Percentiles rank a stretch among this genome's conserved stretches.
These are phyloP conservation scores for Alectoria sarmentosa DNA, from an alignment of 495 filamentous ascomycete species.

Conservation along the genomic window DNA sequence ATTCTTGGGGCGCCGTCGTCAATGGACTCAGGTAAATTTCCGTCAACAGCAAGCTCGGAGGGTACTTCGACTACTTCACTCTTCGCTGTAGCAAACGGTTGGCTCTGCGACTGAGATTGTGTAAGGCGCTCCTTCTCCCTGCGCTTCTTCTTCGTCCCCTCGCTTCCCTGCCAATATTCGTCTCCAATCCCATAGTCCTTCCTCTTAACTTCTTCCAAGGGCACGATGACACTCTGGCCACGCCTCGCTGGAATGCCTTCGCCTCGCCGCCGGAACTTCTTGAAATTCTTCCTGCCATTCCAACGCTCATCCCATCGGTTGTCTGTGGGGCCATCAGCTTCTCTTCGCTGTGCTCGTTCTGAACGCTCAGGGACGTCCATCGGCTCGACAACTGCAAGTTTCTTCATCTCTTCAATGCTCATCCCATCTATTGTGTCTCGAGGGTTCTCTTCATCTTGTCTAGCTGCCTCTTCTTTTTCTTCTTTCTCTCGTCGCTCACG, in stretches of 20 bases:
- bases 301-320: constrained; percentile 82
- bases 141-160: constrained; percentile 31
- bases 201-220: constrained; percentile 68
- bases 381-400: constrained; percentile 71
- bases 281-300: constrained; percentile 98
- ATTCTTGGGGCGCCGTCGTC: constrained; percentile 26
- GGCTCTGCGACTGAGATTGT: constrained; percentile 29
- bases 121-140: constrained; percentile 27
- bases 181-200: constrained; percentile 82
- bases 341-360: constrained; percentile 24
- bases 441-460: constrained; percentile 52
- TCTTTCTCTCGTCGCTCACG: constrained; percentile 61
- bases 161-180: constrained; percentile 64
- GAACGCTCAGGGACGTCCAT: constrained; percentile 52
- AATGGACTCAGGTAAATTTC: constrained; percentile 26
- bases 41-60: constrained; percentile 25
- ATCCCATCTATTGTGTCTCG: constrained; percentile 49
- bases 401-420: constrained; percentile 63
- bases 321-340: constrained; percentile 36
- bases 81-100: constrained; percentile 26
- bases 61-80: constrained; percentile 26
- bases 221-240: constrained; percentile 61
- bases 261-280: constrained; percentile 68
- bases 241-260: constrained; percentile 40
- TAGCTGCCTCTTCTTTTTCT: constrained; percentile 58